phyloP scores from a whole-genome alignment of 805 yeast species.

The Dipodascus albidus region DNA sequence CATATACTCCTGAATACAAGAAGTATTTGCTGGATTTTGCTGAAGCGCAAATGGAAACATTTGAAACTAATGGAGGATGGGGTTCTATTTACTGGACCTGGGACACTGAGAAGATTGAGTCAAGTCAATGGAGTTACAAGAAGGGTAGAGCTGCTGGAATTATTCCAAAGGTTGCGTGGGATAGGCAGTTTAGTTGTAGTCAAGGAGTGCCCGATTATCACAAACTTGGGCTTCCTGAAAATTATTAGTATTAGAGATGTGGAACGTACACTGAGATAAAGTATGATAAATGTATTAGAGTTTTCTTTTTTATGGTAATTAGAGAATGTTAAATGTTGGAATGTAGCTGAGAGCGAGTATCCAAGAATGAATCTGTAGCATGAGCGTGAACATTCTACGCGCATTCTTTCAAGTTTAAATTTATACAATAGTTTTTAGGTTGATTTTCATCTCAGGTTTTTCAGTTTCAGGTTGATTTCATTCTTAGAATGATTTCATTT shows the following conservation, averaged over 20 bases:
- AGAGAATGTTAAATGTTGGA: too few species aligned
- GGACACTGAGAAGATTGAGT: slow-evolving; percentile 49
- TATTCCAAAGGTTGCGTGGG: slow-evolving; percentile 20
- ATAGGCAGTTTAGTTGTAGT: slow-evolving; percentile 17
- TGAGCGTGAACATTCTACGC: too few species aligned
- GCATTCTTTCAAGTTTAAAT: too few species aligned
- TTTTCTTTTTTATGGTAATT: too few species aligned
- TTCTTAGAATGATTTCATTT: neutral
- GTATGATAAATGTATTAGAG: too few species aligned
- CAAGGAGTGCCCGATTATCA: slow-evolving; percentile 16
- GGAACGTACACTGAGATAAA: too few species aligned
- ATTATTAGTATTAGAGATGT: slow-evolving; percentile 11
- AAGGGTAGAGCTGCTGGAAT: slow-evolving; percentile 20
- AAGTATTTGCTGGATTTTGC: slow-evolving; percentile 49
- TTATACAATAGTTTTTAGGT: too few species aligned
- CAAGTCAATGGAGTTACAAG: slow-evolving; percentile 25
- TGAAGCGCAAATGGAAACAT: slow-evolving; percentile 77
- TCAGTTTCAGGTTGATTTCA: neutral
- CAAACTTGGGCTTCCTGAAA: slow-evolving; percentile 20
- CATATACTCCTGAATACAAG: slow-evolving; percentile 47
- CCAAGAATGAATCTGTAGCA: too few species aligned
- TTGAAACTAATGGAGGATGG: slow-evolving; percentile 64
- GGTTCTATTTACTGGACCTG: slow-evolving; percentile 68
- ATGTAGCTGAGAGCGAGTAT: too few species aligned
- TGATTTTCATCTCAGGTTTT: too few species aligned